Evolutionary conservation across 2,329 filamentous ascomycete genomes (phyloP).

Genomic region (Cryphonectria parasitica): DNA sequence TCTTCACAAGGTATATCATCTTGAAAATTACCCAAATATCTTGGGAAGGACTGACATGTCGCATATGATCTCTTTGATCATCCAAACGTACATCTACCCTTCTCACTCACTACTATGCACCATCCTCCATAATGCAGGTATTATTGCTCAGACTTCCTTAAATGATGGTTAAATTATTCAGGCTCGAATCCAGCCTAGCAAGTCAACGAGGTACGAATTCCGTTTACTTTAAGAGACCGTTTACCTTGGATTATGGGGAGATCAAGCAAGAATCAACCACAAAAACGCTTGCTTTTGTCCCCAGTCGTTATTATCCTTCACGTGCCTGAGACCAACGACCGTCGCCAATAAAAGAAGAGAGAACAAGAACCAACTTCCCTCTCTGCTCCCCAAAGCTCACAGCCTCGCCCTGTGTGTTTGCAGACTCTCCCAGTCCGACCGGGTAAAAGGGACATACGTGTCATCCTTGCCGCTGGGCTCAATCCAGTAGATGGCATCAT

Average conservation of each 20-base stretch:
- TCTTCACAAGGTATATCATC: background rate
- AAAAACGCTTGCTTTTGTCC: background rate
- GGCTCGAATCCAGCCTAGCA: background rate
- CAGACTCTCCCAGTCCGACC: slow-evolving; percentile 58
- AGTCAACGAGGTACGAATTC: background rate
- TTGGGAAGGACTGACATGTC: background rate
- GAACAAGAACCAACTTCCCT: background rate
- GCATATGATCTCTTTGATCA: background rate
- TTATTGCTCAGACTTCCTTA: background rate
- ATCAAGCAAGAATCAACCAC: background rate
- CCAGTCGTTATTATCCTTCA: background rate
- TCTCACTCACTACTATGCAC: background rate
- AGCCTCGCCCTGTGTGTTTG: slow-evolving; percentile 36
- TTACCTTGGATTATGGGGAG: background rate
- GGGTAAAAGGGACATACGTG: slow-evolving; percentile 62
- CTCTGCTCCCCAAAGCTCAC: slow-evolving; percentile 16
- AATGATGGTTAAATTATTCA: background rate
- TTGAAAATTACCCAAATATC: too few relatives aligned
- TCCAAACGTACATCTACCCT: background rate
- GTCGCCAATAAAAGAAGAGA: background rate
- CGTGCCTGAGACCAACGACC: background rate
- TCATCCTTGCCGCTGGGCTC: slow-evolving; percentile 59
- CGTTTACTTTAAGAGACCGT: background rate
- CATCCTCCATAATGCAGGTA: background rate
- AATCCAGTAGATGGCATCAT: slow-evolving; percentile 56